phyloP scores from a whole-genome alignment of 2,329 filamentous ascomycete species.

The Cercospora sojina region DNA sequence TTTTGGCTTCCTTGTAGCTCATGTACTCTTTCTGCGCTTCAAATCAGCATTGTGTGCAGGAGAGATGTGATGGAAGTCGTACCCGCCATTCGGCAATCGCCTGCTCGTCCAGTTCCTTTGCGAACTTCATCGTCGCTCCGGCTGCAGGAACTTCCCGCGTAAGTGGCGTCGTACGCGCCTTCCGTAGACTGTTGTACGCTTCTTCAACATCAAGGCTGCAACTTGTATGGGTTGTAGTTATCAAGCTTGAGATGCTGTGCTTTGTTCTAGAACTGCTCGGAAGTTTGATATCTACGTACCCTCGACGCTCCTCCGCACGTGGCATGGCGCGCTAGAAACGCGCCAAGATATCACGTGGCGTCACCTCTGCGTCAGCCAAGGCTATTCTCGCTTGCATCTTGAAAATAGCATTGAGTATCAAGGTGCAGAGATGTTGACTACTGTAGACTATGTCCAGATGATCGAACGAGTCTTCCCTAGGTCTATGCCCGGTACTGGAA shows the following conservation, averaged over 20 bases:
- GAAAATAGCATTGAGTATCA: not conserved
- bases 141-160: not conserved
- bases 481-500: too few relatives aligned
- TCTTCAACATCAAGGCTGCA: not conserved
- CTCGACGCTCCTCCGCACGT: not conserved
- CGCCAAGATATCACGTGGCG: not conserved
- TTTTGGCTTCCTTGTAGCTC: conserved; percentile 68
- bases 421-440: not conserved
- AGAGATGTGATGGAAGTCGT: not conserved
- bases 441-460: not conserved
- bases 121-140: conserved; percentile 9
- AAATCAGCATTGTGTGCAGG: not conserved
- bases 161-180: not conserved
- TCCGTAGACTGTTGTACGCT: not conserved
- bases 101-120: conserved; percentile 72
- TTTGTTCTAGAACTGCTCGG: not conserved
- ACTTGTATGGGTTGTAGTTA: not conserved
- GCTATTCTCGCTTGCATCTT: not conserved
- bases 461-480: not conserved
- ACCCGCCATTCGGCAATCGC: conserved; percentile 89
- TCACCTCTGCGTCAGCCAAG: not conserved
- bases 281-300: not conserved
- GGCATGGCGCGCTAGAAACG: not conserved
- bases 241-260: not conserved
- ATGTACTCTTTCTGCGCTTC: conserved; percentile 68